Evolutionary conservation across 805 yeast species (phyloP), one percentile per base, ranked within the genome.

Genomic region (Wickerhamiella cacticola): DNA sequence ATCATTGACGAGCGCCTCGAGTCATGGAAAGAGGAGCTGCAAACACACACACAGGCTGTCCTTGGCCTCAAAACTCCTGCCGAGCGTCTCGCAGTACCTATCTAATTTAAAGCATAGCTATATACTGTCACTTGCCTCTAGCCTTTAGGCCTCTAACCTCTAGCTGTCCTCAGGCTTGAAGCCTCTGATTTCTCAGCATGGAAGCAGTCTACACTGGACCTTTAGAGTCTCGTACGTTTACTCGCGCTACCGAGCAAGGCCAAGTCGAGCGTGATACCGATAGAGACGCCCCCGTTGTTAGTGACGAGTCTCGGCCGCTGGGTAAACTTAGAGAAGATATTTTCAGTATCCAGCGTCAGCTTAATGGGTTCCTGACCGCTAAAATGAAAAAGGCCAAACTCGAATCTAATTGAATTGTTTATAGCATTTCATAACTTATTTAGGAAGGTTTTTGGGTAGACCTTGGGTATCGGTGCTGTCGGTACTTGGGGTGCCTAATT

Each of bases 21-120:
- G 29, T 52, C 51, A 28, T 69, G 72, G 72, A 64, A 58, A 54
- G 41, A 53, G 25, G 56, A 62, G 28, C 54, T 68, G 44, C 46
- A 48, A 43, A 63, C 58, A 29, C 45, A 36, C 44, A 39, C 42
- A 22, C 29, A 39, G 21, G 29, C 42, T 13, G 19, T 39, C 9
- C 29, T 39, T 10, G 12, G 29, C 31, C 29, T 24, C n/a, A 22
- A 39, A 39, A 23, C 3, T n/a, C 42, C 42, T 23, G 42, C 28
- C 7, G 42, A 39, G 29, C 42, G 42, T 19, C 29, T 39, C 21
- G 42, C 42, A 15, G 42, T 39, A 5, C 42, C 42, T 39, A 39
- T 39, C 24, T 39, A 39, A 39, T 19, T 35, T 31, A n/a, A 31
- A 31, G 36, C 36, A 31, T 31, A 31, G 36, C 36, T 28, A 28